Percentiles rank a stretch among this genome's conserved stretches.
These are phyloP conservation scores for Fusarium albidum DNA, from an alignment of 2,329 filamentous ascomycete genomes.

Conservation along the genomic window DNA sequence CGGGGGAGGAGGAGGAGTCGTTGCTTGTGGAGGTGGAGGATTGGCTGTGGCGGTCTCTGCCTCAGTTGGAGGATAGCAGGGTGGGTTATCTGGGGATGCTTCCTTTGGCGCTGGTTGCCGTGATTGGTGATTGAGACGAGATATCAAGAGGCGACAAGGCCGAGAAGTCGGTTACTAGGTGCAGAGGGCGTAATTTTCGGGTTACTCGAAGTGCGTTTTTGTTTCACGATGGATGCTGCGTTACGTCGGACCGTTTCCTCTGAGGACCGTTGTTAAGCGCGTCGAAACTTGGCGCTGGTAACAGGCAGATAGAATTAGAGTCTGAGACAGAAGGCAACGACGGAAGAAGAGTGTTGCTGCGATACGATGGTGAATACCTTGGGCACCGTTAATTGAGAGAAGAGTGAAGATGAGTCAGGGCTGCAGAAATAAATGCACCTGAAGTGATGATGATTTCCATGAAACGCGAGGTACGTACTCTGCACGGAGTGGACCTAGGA, in stretches of 20 bases:
- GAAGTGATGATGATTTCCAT: neutral
- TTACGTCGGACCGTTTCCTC: slow-evolving; percentile 3
- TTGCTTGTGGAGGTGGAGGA: neutral
- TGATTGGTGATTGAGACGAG: neutral
- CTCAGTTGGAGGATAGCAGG: neutral
- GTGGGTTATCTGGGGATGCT: slow-evolving; percentile 1
- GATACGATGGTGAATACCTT: neutral
- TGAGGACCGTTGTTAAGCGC: neutral
- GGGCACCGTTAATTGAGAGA: neutral
- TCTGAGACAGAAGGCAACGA: neutral
- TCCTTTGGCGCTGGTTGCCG: neutral
- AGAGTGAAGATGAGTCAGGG: neutral
- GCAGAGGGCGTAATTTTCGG: neutral
- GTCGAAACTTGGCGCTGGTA: too few species aligned
- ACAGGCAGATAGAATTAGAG: too few species aligned
- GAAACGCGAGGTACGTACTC: too few species aligned
- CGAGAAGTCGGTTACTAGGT: neutral
- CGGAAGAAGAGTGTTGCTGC: neutral
- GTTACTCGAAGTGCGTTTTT: neutral
- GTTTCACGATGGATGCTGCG: neutral
- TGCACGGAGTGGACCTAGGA: too few species aligned
- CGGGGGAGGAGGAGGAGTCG: slow-evolving; percentile 17
- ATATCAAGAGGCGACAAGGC: neutral
- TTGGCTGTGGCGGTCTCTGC: neutral
- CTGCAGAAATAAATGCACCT: neutral